These are phyloP conservation scores for Talaromyces pinophilus DNA, from an alignment of 2,329 filamentous ascomycete species.

Conservation along the genomic window DNA sequence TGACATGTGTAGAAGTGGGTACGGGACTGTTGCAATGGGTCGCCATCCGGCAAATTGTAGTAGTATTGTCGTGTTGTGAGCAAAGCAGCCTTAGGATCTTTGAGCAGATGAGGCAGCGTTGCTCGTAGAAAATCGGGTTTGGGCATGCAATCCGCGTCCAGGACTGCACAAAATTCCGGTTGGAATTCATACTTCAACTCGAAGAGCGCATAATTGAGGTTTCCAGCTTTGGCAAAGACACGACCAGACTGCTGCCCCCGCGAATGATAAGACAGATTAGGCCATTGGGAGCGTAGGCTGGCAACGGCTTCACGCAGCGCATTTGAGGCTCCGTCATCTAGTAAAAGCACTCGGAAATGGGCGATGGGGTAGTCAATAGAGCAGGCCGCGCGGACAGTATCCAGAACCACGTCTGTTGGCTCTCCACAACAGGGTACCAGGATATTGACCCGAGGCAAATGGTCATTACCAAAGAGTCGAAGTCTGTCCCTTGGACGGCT, in stretches of 20 bases:
- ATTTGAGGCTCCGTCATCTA: constrained; percentile 57
- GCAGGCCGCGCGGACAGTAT: constrained; percentile 59
- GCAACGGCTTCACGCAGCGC: constrained; percentile 45
- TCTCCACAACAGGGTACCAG: constrained; percentile 62
- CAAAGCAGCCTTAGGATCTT: constrained; percentile 32
- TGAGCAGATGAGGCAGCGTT: constrained; percentile 39
- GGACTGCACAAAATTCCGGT: constrained; percentile 36
- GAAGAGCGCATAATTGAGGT: constrained; percentile 39
- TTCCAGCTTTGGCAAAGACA: constrained; percentile 42
- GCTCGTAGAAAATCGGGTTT: constrained; percentile 38
- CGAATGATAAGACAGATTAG: constrained; percentile 57
- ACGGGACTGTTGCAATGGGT: constrained; percentile 36
- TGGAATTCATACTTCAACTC: constrained; percentile 28
- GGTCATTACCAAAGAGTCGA: constrained; percentile 38
- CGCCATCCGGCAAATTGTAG: constrained; percentile 36
- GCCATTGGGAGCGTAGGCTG: constrained; percentile 43
- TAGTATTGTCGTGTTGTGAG: constrained; percentile 39
- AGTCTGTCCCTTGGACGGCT: constrained; percentile 27
- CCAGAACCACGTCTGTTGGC: constrained; percentile 57
- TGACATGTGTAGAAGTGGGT: constrained; percentile 37
- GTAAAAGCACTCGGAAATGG: constrained; percentile 56
- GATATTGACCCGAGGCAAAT: constrained; percentile 57
- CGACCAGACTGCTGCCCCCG: constrained; percentile 45
- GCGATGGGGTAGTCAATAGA: constrained; percentile 57
- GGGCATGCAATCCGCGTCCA: constrained; percentile 43